Evolutionary conservation across 441 rosid species (phyloP).

Genomic region (Cnidoscolus chayamansa): DNA sequence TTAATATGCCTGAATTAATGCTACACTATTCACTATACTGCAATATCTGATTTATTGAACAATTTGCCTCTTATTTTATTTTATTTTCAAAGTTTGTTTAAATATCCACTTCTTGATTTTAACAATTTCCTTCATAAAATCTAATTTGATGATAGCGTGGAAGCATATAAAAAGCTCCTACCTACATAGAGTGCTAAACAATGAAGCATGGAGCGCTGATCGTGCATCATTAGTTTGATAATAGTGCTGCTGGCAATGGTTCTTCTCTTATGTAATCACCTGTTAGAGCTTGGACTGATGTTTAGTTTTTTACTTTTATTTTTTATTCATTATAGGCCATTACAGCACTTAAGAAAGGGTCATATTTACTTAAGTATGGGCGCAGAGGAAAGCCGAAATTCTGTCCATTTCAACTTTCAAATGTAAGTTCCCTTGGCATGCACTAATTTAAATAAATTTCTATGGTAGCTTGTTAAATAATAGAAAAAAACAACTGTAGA

Average conservation of each 20-base stretch:
- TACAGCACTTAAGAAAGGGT: constrained; percentile 50
- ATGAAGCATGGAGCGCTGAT: not conserved
- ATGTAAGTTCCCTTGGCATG: constrained; percentile 29
- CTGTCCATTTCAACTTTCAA: constrained; percentile 51
- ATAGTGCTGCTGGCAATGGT: not conserved
- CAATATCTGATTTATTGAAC: not conserved
- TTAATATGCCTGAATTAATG: not conserved
- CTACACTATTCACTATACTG: not conserved
- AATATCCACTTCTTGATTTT: not conserved
- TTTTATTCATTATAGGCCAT: constrained; percentile 36
- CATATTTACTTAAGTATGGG: constrained; percentile 52
- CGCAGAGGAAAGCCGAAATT: constrained; percentile 55
- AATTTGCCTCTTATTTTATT: not conserved
- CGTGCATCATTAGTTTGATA: not conserved
- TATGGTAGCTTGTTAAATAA: not conserved
- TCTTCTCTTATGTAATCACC: not conserved
- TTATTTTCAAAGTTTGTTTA: no score
- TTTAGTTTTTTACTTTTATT: not conserved
- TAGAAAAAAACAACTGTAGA: not conserved
- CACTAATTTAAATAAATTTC: not conserved
- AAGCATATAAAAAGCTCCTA: not conserved
- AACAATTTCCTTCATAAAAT: not conserved
- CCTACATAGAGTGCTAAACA: not conserved
- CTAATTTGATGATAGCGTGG: not conserved
- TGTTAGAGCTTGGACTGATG: not conserved